A percentile compares a stretch with the other conserved stretches of the same genome.
phyloP scores from a whole-genome alignment of 1,284 basidiomycete species.

The Irpex sp. region DNA sequence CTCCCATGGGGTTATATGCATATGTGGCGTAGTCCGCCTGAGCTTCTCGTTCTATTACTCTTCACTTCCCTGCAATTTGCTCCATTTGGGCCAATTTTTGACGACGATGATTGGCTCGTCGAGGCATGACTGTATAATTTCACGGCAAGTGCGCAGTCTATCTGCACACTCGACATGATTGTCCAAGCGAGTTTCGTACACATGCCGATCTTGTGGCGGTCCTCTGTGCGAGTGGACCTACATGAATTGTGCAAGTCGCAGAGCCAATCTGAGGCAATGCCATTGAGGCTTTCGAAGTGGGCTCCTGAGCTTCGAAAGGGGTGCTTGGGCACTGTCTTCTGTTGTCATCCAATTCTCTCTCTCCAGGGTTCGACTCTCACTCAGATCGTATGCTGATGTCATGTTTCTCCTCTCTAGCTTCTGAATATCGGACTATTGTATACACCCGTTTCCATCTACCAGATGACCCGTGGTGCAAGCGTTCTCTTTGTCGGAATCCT shows the following conservation, averaged over 20 bases:
- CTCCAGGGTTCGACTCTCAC: neutral
- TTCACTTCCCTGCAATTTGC: neutral
- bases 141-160: neutral
- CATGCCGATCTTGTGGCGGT: neutral
- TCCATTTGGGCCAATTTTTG: neutral
- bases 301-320: neutral
- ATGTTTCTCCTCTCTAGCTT: slow-evolving; percentile 44
- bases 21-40: neutral
- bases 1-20: neutral
- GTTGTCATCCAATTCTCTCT: neutral
- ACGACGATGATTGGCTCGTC: neutral
- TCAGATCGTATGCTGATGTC: slow-evolving; percentile 10
- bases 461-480: slow-evolving; percentile 96
- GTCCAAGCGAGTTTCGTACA: neutral
- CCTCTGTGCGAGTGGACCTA: neutral
- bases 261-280: neutral
- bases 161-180: neutral
- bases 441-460: slow-evolving; percentile 96
- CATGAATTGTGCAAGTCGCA: neutral
- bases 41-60: neutral
- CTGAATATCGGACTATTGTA: slow-evolving; percentile 96
- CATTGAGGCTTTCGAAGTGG: neutral
- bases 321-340: neutral
- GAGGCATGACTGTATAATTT: neutral
- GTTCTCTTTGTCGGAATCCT: slow-evolving; percentile 96